phyloP scores from a whole-genome alignment of 1,284 basidiomycete species.

The Moesziomyces antarcticus region DNA sequence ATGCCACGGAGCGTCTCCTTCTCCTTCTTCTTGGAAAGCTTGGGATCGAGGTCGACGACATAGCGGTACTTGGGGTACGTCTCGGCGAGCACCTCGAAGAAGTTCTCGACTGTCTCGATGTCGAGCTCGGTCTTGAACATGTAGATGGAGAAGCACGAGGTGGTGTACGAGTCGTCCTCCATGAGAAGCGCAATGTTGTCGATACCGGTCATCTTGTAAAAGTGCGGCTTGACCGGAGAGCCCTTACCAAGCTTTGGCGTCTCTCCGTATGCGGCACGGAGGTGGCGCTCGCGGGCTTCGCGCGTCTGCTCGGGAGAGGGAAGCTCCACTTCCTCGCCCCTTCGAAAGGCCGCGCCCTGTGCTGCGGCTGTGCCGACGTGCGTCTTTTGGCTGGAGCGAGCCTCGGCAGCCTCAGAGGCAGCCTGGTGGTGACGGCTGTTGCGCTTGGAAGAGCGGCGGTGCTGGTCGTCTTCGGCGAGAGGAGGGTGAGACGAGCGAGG shows the following conservation, averaged over 20 bases:
- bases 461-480: slow-evolving; percentile 11
- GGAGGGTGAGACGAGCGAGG: slow-evolving; percentile 14
- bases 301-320: slow-evolving; percentile 26
- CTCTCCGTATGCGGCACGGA: slow-evolving; percentile 38
- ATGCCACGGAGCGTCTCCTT: slow-evolving; percentile 10
- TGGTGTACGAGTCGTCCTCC: slow-evolving; percentile 64
- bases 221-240: slow-evolving; percentile 45
- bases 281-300: slow-evolving; percentile 35
- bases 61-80: slow-evolving; percentile 66
- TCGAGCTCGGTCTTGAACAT: slow-evolving; percentile 64
- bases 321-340: slow-evolving; percentile 13
- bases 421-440: slow-evolving; percentile 1
- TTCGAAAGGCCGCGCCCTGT: slow-evolving; percentile 41
- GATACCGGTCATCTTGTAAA: slow-evolving; percentile 62
- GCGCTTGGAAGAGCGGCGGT: slow-evolving; percentile 22
- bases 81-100: slow-evolving; percentile 63
- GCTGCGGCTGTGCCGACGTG: slow-evolving; percentile 32
- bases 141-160: slow-evolving; percentile 67
- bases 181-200: slow-evolving; percentile 65
- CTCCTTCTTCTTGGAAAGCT: slow-evolving; percentile 46
- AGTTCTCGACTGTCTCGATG: slow-evolving; percentile 60
- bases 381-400: slow-evolving; percentile 11
- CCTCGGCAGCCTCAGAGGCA: neutral
- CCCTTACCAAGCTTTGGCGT: slow-evolving; percentile 44
- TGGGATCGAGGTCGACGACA: slow-evolving; percentile 62